Evolutionary conservation across 352 stramenopile species (phyloP), one percentile per base, ranked within the genome.

Genomic region (Pythium scleroteichum): DNA sequence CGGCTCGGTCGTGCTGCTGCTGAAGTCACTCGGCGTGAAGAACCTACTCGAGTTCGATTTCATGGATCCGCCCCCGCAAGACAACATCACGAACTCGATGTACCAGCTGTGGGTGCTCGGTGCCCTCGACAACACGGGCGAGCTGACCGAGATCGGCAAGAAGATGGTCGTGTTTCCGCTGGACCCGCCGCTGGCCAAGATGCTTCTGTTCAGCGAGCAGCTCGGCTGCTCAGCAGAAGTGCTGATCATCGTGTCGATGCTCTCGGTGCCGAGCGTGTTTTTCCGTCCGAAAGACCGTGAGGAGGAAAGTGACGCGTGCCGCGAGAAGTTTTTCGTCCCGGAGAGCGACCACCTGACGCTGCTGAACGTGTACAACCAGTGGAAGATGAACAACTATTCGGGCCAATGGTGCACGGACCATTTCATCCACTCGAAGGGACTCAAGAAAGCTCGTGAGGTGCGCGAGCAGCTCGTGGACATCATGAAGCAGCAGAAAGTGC

Each of bases 91-190:
- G 40, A 99, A 98, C 70, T 99, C 96, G 10, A 96, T 99, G 79
- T 99, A 99, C 75, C 96, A 99, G 77, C 81, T 99, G 6, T 99
- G 97, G 97, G 96, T 99, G 24, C 80, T 99, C 4, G 96, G 97
- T 23, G 97, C 97, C 16, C 76, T 99, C 1, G 96, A 99, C 67
- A 99, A 99, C 73, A 98, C 88, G 13, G 97, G 97, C 27, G 91
- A 97, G 58, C 79, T 99, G 10, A 99, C 97, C 22, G 68, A 88
- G 27, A 94, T 99, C 26, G 97, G 97, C 44, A 81, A 96, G 62
- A 96, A 97, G 38, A 99, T 99, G 97, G 88, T 94, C n/a, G 94
- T 99, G 52, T 99, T 99, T 70, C 97, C 97, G 19, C 66, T 99
- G 26, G 97, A 99, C 59, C 97, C 97, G 39, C 90, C 94, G 33